Evolutionary conservation across 2,329 filamentous ascomycete genomes (phyloP), one percentile per base, ranked within the genome.

Genomic region (Stylonectria norvegica): DNA sequence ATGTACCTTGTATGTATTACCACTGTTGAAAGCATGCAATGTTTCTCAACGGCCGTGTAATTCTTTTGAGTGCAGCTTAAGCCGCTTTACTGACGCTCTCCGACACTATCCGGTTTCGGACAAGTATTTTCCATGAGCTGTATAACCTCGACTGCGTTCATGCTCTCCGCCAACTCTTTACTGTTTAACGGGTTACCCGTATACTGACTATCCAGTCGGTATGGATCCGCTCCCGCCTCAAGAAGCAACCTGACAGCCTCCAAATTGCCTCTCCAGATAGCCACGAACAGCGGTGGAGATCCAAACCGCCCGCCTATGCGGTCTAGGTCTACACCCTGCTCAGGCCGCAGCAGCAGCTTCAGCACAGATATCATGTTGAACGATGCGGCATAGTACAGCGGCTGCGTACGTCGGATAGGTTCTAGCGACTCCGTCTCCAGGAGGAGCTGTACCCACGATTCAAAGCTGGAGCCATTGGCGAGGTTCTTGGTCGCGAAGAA

Each of bases 1-100:
- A 55, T 58, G 49, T 55, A 52, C 44, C 43, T 47, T 53, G 43
- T 55, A 57, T 58, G 44, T 58, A 57, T 52, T 46, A 57, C 44
- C 49, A 57, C 45, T 50, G 47, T 56, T 58, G 32, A 49, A 57
- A 50, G 45, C 36, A 49, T 40, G 36, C 30, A 38, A 36, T 29
- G 34, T 38, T 19, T 37, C 23, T 20, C 17, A 37, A 20, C 28
- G 19, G 17, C 35, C 16, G 11, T 41, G 23, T 20, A 18, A 31
- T 42, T 43, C 34, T 33, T 27, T 31, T 41, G 18, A 32, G 36
- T 37, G 31, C 22, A 18, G 36, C 27, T 20, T 28, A 32, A 27
- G 15, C 17, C 28, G 19, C 25, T 33, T 38, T n/a, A 16, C 34
- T 20, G 25, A 18, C 32, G 31, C 28, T 18, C 5, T 49, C 28